Base-by-base conservation (phyloP, 495 filamentous ascomycete species). In the Penicillium pulvis region DNA sequence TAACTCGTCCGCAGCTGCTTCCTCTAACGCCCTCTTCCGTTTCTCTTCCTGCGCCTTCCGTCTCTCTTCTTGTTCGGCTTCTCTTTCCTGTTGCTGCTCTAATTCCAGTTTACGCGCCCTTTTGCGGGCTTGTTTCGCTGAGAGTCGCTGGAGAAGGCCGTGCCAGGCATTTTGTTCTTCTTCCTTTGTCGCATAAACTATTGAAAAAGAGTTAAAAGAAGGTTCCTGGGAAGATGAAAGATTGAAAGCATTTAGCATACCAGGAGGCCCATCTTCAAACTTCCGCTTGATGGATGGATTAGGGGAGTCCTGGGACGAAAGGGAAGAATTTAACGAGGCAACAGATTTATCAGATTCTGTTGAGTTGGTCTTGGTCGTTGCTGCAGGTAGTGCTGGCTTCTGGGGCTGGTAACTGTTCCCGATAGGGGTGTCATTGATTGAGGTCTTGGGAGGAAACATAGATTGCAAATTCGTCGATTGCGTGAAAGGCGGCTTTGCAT, bases 11-110 rank as follows among this genome's bases (percentile, higher is more conserved):
- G 59, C 57, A 26, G 53, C 54, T 19, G 36, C 59, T 33, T 71
- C 68, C 33, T 71, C 67, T 12, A 55, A 20, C 9, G 58, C 43
- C 30, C 74, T 59, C 55, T 74, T 75, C 14, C 64, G 68, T 26
- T 59, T 57, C 11, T 52, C 53, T 30, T 57, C 59, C 24, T 52
- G 60, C 33, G 49, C 58, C 33, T 74, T 75, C 14, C 66, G 68
- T 23, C 57, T 57, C 6, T 52, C 53, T 30, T 57, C 59, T 35
- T 52, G 60, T 28, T 53, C 53, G 20, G 20, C 42, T 17, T 47
- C 30, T 24, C 12, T 30, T 33, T 31, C 30, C n/a, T 5, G 36
- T 50, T n/a, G 59, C 49, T 56, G 66, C 61, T 36, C 70, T 55
- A 39, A 31, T 60, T 46, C 62, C 50, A 26, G 61, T 66, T 20